Evolutionary conservation across 371 early-diverging fungal genomes (phyloP).

Genomic region (Apophysomyces elegans): DNA sequence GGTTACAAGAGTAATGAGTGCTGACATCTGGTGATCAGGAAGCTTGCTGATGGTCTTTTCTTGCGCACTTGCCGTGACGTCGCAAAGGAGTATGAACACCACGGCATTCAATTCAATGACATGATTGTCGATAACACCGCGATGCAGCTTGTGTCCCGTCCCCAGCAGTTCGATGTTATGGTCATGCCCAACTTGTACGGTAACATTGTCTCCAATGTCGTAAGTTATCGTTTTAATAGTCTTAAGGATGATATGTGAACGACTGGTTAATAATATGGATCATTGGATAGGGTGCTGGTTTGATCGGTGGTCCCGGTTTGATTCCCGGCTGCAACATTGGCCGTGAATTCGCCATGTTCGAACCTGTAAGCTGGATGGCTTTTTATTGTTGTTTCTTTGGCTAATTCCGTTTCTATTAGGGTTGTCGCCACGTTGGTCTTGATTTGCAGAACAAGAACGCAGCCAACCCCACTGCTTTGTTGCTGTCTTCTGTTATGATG

Average conservation of each 20-base stretch:
- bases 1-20: background rate
- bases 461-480: conserved; percentile 95
- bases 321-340: conserved; percentile 97
- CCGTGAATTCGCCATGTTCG: conserved; percentile 94
- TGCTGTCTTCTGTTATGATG: conserved; percentile 97
- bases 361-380: conserved; percentile 63
- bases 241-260: background rate
- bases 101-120: conserved; percentile 89
- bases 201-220: conserved; percentile 93
- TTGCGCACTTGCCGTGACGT: conserved; percentile 92
- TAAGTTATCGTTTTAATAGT: conserved; percentile 19
- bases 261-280: background rate
- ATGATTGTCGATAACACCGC: conserved; percentile 99
- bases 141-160: conserved; percentile 97
- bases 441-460: conserved; percentile 91
- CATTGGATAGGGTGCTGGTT: conserved; percentile 76
- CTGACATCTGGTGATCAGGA: conserved; percentile 54
- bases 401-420: conserved; percentile 30
- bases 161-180: conserved; percentile 97
- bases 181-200: conserved; percentile 98
- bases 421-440: conserved; percentile 95
- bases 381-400: background rate
- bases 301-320: conserved; percentile 95
- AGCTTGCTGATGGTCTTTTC: conserved; percentile 97
- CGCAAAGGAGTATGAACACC: conserved; percentile 86